Conservation (phyloP, 2,329 filamentous ascomycete species). For the Sporothrix protearum region DNA sequence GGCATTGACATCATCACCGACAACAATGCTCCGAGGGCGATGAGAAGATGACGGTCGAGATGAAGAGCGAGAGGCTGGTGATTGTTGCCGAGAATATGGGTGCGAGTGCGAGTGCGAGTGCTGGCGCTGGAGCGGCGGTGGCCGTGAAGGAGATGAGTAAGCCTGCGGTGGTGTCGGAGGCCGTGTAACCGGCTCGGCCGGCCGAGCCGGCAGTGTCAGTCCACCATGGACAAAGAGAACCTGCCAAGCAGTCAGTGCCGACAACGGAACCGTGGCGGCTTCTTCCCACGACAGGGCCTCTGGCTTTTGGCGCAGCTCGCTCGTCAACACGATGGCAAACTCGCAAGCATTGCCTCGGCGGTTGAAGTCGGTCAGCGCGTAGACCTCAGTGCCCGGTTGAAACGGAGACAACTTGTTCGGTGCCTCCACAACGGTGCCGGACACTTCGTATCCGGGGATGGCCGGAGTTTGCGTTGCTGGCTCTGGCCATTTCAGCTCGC, state of each 20-base stretch:
- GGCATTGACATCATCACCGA: constrained; percentile 19
- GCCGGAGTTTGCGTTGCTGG: constrained; percentile 18
- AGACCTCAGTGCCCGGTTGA: constrained; percentile 33
- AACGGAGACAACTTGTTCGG: constrained; percentile 31
- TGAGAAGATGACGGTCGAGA: background rate
- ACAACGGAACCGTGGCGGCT: constrained; percentile 30
- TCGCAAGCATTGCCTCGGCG: constrained; percentile 30
- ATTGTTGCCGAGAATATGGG: constrained; percentile 1
- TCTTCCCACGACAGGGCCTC: constrained; percentile 31
- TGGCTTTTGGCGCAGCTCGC: constrained; percentile 29
- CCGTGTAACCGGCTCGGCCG: background rate
- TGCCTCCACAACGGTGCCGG: constrained; percentile 33
- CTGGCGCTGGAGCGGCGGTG: constrained; percentile 5
- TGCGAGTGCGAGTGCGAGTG: background rate
- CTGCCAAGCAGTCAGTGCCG: constrained; percentile 31
- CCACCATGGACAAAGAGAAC: constrained; percentile 30
- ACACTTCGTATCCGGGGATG: constrained; percentile 35
- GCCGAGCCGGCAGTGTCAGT: constrained; percentile 21
- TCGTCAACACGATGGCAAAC: constrained; percentile 25
- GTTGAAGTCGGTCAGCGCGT: constrained; percentile 31
- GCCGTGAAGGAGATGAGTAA: background rate
- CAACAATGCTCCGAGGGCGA: background rate
- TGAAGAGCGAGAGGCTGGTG: background rate
- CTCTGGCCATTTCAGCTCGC: constrained; percentile 33
- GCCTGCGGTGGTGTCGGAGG: background rate